phyloP scores from a whole-genome alignment of 345 rosid genomes.

The Brassica rapa region DNA sequence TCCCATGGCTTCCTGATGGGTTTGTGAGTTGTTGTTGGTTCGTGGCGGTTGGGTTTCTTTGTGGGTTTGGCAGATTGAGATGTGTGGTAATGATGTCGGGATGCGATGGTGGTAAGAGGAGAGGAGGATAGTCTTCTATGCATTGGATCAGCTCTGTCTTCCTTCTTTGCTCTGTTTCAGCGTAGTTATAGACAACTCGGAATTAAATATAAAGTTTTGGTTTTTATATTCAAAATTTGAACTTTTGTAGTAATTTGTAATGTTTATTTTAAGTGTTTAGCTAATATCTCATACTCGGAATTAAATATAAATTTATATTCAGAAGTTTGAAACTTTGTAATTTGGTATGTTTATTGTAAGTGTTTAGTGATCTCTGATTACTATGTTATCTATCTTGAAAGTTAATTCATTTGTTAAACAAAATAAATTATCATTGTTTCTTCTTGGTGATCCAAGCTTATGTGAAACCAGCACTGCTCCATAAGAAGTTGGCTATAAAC shows the following conservation, averaged over 20 bases:
- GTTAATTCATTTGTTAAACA: not conserved
- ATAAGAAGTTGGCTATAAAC: not conserved
- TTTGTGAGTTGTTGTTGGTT: slow-evolving; percentile 26
- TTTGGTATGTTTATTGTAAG: too few species aligned
- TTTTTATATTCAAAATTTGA: too few species aligned
- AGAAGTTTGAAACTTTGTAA: too few species aligned
- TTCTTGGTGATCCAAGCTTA: slow-evolving; percentile 7
- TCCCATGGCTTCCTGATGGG: slow-evolving; percentile 38
- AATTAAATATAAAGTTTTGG: too few species aligned
- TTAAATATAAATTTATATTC: too few species aligned
- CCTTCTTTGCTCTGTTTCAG: slow-evolving; percentile 15
- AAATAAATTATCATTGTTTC: not conserved
- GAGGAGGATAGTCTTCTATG: slow-evolving; percentile 5
- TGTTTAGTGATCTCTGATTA: too few species aligned
- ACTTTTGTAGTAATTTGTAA: too few species aligned
- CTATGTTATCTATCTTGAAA: not conserved
- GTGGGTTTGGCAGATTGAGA: slow-evolving; percentile 35
- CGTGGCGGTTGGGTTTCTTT: slow-evolving; percentile 40
- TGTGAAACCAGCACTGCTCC: not conserved
- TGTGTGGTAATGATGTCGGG: slow-evolving; percentile 35
- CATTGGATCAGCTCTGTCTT: slow-evolving; percentile 24
- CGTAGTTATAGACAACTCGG: not conserved
- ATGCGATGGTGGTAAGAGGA: slow-evolving; percentile 7
- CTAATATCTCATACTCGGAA: too few species aligned
- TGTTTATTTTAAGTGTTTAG: too few species aligned